Evolutionary conservation across 345 rosid genomes (phyloP), one percentile per base, ranked within the genome.

Genomic region (Pseudoturritis turrita): DNA sequence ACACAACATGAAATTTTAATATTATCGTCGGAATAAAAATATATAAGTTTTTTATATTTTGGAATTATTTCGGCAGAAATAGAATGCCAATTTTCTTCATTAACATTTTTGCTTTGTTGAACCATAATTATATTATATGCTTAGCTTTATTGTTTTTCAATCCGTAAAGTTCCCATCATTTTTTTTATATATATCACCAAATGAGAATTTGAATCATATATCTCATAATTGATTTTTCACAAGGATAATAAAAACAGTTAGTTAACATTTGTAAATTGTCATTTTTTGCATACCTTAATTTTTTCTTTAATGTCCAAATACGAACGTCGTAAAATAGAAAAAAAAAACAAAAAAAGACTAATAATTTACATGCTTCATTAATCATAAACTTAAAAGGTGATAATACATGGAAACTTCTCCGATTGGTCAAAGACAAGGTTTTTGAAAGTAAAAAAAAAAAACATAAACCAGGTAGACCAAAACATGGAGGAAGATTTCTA

Each of bases 391-490:
- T 23, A 43, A 67, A n/a, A 31, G 49, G 50, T 31, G 46, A 66
- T 8, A 51, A 59, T 61, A 75, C 62, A 75, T 1, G 8, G 63
- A 51, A 52, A 26, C 69, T 44, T 68, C 74, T 68, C 74, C 14
- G 19, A 45, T 75, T 35, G 79, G 70, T 53, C 73, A 58, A 41
- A 8, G 60, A 60, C 62, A 59, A 41, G 56, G 65, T 50, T 66
- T 59, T 25, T 49, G 67, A 57, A 31, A 19, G 45, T n/a, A n/a
- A 13, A 25, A 18, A 37, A 39, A 31, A 33, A 21, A 62, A 35
- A 68, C 74, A 43, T 54, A 61, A 73, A 62, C 83, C 83, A 71
- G 76, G 49, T 50, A 66, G 70, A 79, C 81, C 79, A 66, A 62
- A 57, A 63, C 62, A 62, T 64, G 47, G 44, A 60, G 39, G 44